These are phyloP conservation scores for Fraxinus pennsylvanica DNA, from an alignment of 257 asterid species.

Conservation along the genomic window DNA sequence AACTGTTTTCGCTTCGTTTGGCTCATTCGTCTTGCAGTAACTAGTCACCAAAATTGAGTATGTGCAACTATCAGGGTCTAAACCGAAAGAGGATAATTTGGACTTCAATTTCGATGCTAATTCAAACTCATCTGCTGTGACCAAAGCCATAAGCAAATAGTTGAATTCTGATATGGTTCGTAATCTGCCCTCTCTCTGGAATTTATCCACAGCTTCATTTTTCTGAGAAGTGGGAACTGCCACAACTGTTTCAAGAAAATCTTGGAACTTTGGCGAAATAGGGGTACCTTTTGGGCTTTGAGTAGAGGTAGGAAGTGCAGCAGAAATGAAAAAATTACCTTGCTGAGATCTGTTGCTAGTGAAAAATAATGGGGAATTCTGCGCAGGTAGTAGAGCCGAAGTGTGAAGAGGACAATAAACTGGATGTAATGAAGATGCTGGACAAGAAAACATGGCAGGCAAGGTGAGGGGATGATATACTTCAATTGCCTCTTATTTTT, in stretches of 20 bases:
- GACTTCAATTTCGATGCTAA: too few relatives aligned
- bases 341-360: background rate
- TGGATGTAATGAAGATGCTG: background rate
- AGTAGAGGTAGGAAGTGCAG: background rate
- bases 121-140: constrained; percentile 40
- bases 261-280: constrained; percentile 11
- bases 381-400: background rate
- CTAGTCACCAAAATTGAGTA: constrained; percentile 48
- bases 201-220: constrained; percentile 12
- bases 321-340: too few relatives aligned
- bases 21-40: constrained; percentile 53
- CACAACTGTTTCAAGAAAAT: constrained; percentile 24
- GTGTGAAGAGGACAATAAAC: background rate
- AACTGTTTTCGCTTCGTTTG: constrained; percentile 42
- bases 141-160: constrained; percentile 37
- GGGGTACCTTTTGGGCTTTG: background rate
- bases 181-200: constrained; percentile 34
- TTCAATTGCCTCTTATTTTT: background rate
- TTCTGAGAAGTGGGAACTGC: constrained; percentile 31
- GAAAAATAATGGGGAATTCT: background rate
- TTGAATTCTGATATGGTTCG: constrained; percentile 41
- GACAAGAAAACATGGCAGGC: background rate
- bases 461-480: background rate
- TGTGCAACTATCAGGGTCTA: constrained; percentile 25
- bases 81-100: too few relatives aligned